phyloP scores from a whole-genome alignment of 73 alveolate species.

The Symbiodinium natans region DNA sequence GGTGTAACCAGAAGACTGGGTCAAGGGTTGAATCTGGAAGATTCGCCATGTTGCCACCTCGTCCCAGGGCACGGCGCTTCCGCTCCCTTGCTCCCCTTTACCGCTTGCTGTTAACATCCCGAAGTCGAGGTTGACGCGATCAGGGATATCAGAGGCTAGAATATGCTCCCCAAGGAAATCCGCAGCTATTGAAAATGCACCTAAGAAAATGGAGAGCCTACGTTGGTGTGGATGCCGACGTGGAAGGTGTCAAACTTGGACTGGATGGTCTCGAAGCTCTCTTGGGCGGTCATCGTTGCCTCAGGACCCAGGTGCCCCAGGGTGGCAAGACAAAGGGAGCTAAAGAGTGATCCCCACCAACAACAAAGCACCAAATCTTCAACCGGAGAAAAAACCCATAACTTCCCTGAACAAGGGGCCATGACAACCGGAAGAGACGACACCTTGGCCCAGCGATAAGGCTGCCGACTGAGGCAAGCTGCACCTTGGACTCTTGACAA shows the following conservation, averaged over 20 bases:
- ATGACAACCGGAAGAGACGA: neutral
- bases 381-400: too few species aligned
- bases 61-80: neutral
- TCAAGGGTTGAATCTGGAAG: neutral
- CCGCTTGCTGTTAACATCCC: too few species aligned
- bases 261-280: neutral
- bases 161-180: too few species aligned
- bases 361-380: too few species aligned
- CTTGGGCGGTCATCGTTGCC: neutral
- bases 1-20: conserved; percentile 2
- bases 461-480: neutral
- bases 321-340: neutral
- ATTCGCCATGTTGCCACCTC: neutral
- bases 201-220: neutral
- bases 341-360: too few species aligned
- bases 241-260: neutral
- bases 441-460: neutral
- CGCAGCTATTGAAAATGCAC: too few species aligned
- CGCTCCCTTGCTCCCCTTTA: too few species aligned
- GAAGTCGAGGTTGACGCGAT: too few species aligned
- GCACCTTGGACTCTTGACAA: too few species aligned
- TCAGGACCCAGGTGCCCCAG: too few species aligned
- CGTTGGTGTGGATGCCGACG: neutral
- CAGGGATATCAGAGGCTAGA: too few species aligned
- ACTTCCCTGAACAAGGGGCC: too few species aligned